These are phyloP conservation scores for Cnidoscolus chayamansa DNA, from an alignment of 441 rosid species.

Conservation along the genomic window DNA sequence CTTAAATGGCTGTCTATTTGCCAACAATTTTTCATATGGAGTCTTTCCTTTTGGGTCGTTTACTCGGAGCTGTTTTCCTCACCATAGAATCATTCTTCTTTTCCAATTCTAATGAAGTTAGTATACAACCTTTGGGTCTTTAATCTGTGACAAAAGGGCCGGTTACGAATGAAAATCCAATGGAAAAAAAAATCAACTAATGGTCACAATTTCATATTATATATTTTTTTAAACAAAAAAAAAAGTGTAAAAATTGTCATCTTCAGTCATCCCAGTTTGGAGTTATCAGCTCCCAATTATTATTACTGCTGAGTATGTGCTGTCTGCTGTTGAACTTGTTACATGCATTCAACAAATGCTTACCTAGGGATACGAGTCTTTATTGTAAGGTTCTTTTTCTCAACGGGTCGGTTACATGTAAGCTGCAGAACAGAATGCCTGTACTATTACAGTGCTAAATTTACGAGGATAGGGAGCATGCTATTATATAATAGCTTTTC, in stretches of 20 bases:
- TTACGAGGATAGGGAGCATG: background rate
- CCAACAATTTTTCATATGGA: too few species aligned
- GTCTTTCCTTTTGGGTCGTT: too few species aligned
- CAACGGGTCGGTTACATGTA: background rate
- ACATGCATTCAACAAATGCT: background rate
- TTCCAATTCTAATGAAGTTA: too few species aligned
- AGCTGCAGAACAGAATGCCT: background rate
- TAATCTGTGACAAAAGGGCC: too few species aligned
- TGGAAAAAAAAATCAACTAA: too few species aligned
- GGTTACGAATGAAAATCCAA: too few species aligned
- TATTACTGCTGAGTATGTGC: background rate
- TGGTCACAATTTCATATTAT: too few species aligned
- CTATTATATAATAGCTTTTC: background rate
- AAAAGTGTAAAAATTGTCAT: background rate
- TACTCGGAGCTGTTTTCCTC: too few species aligned
- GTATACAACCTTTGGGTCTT: too few species aligned
- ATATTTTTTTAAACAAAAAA: background rate
- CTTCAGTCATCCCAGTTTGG: background rate
- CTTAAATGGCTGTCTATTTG: background rate
- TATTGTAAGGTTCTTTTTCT: background rate
- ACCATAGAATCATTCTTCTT: too few species aligned
- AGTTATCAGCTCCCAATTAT: background rate
- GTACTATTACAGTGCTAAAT: background rate
- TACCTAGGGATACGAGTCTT: background rate
- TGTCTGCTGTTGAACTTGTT: background rate